These are phyloP conservation scores for Rhamnella rubrinervis DNA, from an alignment of 331 rosid genomes.

Conservation along the genomic window DNA sequence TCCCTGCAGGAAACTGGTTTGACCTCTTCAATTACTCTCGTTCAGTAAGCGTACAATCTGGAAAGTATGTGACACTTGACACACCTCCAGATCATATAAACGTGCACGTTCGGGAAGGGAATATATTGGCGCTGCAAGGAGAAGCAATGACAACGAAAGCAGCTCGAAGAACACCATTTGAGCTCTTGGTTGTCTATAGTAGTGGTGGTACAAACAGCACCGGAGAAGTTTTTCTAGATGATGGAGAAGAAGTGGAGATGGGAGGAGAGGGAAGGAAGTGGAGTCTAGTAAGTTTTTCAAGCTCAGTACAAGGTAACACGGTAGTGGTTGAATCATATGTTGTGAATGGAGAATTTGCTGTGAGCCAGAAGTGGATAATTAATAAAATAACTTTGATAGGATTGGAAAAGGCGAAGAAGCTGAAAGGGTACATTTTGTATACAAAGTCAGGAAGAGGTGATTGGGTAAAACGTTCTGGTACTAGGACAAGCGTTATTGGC, in stretches of 20 bases:
- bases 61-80: slow-evolving; percentile 50
- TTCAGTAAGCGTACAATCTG: slow-evolving; percentile 49
- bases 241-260: slow-evolving; percentile 62
- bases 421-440: slow-evolving; percentile 23
- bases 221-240: slow-evolving; percentile 79
- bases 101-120: slow-evolving; percentile 77
- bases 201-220: slow-evolving; percentile 22
- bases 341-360: slow-evolving; percentile 56
- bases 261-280: slow-evolving; percentile 47
- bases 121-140: slow-evolving; percentile 70
- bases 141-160: slow-evolving; percentile 67
- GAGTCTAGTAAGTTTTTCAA: slow-evolving; percentile 51
- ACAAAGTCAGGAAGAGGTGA: slow-evolving; percentile 25
- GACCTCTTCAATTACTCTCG: slow-evolving; percentile 67
- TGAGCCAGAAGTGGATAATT: slow-evolving; percentile 53
- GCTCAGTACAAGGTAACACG: slow-evolving; percentile 14
- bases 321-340: slow-evolving; percentile 52
- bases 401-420: slow-evolving; percentile 33
- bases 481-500: slow-evolving; percentile 29
- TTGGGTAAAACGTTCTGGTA: slow-evolving; percentile 18
- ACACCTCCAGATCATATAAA: slow-evolving; percentile 75
- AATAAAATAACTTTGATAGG: slow-evolving; percentile 62
- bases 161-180: slow-evolving; percentile 59
- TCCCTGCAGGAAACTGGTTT: slow-evolving; percentile 85
- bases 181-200: slow-evolving; percentile 56